Evolutionary conservation across 805 yeast species (phyloP).

Genomic region (Candida succiphila): DNA sequence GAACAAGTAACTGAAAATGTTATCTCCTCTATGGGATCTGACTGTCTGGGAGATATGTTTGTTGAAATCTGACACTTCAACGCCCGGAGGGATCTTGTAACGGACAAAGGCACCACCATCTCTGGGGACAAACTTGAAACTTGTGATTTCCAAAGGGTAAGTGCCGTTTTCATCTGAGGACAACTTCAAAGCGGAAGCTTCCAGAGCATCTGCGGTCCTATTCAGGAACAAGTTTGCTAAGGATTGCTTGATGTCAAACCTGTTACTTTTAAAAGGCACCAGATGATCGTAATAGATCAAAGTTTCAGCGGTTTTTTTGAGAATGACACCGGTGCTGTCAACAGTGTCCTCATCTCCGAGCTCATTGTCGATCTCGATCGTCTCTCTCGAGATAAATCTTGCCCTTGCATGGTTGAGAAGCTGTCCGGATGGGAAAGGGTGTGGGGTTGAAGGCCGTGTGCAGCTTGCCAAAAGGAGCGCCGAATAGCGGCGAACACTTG

Average conservation of each 20-base stretch:
- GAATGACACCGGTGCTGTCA: slow-evolving; percentile 47
- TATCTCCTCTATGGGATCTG: slow-evolving; percentile 16
- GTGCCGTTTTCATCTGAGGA: slow-evolving; percentile 25
- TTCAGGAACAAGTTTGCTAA: slow-evolving; percentile 28
- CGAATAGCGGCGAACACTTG: too few relatives aligned
- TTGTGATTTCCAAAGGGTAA: slow-evolving; percentile 33
- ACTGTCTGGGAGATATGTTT: slow-evolving; percentile 31
- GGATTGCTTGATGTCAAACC: slow-evolving; percentile 38
- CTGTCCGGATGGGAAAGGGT: too few relatives aligned
- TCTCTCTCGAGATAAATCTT: slow-evolving; percentile 14
- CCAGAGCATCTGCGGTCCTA: slow-evolving; percentile 26
- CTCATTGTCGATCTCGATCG: slow-evolving; percentile 26
- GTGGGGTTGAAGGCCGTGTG: too few relatives aligned
- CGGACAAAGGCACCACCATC: slow-evolving; percentile 95
- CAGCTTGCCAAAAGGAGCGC: too few relatives aligned
- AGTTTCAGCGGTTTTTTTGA: slow-evolving; percentile 37
- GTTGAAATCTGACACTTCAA: slow-evolving; percentile 42
- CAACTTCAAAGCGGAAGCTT: slow-evolving; percentile 17
- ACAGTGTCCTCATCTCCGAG: slow-evolving; percentile 48
- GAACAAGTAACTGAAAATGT: slow-evolving; percentile 30
- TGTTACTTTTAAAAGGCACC: slow-evolving; percentile 28
- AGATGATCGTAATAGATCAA: slow-evolving; percentile 48
- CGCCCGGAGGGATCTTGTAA: slow-evolving; percentile 47
- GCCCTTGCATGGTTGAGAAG: too few relatives aligned
- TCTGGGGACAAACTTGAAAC: slow-evolving; percentile 59